phyloP scores from a whole-genome alignment of 306 rosid species.

The Benincasa hispida region DNA sequence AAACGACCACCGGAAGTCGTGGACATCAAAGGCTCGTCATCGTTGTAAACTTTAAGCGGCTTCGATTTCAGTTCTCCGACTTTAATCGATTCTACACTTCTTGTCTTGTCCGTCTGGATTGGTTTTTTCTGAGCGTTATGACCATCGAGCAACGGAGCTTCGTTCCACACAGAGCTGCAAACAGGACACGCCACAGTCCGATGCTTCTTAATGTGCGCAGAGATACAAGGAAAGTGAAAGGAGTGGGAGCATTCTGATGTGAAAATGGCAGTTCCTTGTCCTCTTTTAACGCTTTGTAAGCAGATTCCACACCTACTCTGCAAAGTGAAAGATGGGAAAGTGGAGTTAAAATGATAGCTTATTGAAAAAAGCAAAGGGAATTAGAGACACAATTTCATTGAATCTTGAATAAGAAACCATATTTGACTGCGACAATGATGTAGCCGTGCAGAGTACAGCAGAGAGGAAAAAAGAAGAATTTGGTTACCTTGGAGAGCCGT shows the following conservation, averaged over 20 bases:
- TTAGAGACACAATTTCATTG: not conserved
- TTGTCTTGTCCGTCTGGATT: not conserved
- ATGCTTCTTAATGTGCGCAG: conserved; percentile 48
- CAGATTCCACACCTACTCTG: conserved; percentile 96
- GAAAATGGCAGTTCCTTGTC: conserved; percentile 90
- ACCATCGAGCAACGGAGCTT: conserved; percentile 42
- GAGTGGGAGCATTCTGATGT: conserved; percentile 94
- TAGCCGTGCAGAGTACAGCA: not conserved
- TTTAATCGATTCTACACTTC: conserved; percentile 4
- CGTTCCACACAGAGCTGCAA: conserved; percentile 70
- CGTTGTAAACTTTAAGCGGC: conserved; percentile 50
- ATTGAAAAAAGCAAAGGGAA: not conserved
- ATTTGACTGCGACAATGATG: not conserved
- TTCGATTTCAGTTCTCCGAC: conserved; percentile 38
- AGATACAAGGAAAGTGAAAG: conserved; percentile 81
- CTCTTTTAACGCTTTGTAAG: conserved; percentile 60
- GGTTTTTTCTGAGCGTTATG: not conserved
- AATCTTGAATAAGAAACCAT: not conserved
- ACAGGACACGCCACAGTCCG: conserved; percentile 55
- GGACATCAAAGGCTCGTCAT: conserved; percentile 77
- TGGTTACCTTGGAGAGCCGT: conserved; percentile 51
- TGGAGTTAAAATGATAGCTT: not conserved
- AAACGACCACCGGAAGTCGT: conserved; percentile 52
- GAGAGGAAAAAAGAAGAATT: not conserved
- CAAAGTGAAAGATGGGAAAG: not conserved